A percentile compares a stretch with the other conserved stretches of the same genome.
phyloP scores from a whole-genome alignment of 768 basidiomycete genomes.

The Trametes gibbosa region DNA sequence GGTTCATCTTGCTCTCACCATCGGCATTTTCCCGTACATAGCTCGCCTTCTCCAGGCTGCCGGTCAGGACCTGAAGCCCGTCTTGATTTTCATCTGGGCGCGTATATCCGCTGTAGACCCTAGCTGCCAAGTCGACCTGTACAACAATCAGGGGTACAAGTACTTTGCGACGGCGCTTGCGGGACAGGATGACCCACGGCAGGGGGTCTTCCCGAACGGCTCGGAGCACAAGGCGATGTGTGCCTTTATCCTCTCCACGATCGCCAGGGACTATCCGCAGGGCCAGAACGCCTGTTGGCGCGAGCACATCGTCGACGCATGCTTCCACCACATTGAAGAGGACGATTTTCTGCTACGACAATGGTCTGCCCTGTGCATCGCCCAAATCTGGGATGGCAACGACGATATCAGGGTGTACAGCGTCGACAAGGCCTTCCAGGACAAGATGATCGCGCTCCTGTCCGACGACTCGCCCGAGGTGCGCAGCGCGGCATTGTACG shows the following conservation, averaged over 20 bases:
- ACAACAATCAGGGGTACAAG: slow-evolving; percentile 78
- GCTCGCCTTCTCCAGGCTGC: slow-evolving; percentile 94
- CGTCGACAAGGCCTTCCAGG: slow-evolving; percentile 75
- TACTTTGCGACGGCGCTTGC: slow-evolving; percentile 82
- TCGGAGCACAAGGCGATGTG: slow-evolving; percentile 99
- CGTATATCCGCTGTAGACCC: slow-evolving; percentile 96
- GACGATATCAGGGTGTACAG: slow-evolving; percentile 88
- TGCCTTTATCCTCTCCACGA: slow-evolving; percentile 88
- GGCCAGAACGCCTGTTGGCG: slow-evolving; percentile 86
- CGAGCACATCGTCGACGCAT: slow-evolving; percentile 82
- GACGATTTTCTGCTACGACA: slow-evolving; percentile 91
- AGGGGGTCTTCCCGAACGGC: slow-evolving; percentile 74
- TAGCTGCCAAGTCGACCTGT: slow-evolving; percentile 86
- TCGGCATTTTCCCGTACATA: slow-evolving; percentile 99
- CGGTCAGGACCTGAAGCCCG: slow-evolving; percentile 92
- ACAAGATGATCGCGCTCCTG: slow-evolving; percentile 74
- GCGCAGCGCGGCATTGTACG: slow-evolving; percentile 85
- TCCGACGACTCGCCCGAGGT: slow-evolving; percentile 92
- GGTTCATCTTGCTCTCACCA: slow-evolving; percentile 90
- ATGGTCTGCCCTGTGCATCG: slow-evolving; percentile 92
- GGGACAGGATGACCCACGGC: slow-evolving; percentile 55
- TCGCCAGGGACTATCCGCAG: slow-evolving; percentile 83
- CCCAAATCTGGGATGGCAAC: slow-evolving; percentile 90
- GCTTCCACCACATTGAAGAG: slow-evolving; percentile 81
- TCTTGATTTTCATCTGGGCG: slow-evolving; percentile 98